These are phyloP conservation scores for Didymella lethalis DNA, from an alignment of 2,329 filamentous ascomycete genomes.

Conservation along the genomic window DNA sequence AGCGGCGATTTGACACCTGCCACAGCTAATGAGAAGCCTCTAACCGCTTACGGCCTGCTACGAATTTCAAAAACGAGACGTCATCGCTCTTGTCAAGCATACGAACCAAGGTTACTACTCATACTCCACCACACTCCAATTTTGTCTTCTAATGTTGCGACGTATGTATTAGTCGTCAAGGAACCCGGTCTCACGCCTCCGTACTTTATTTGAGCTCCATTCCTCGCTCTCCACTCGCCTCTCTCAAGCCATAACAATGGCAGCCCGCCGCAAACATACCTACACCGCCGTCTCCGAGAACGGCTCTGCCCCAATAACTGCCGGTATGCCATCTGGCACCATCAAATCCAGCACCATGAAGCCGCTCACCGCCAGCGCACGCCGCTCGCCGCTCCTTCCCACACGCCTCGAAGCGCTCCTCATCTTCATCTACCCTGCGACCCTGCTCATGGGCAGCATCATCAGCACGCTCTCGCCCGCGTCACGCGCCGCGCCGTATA, in stretches of 20 bases:
- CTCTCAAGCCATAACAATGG: slow-evolving; percentile 30
- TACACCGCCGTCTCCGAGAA: slow-evolving; percentile 22
- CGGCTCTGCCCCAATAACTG: slow-evolving; percentile 30
- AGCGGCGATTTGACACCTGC: slow-evolving; percentile 29
- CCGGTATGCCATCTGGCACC: slow-evolving; percentile 36
- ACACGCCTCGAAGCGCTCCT: slow-evolving; percentile 71
- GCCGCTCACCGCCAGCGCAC: slow-evolving; percentile 32
- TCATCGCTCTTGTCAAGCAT: slow-evolving; percentile 29
- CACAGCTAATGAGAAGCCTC: slow-evolving; percentile 21
- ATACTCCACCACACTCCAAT: neutral
- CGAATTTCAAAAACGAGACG: slow-evolving; percentile 18
- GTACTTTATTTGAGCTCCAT: neutral
- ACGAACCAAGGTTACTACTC: slow-evolving; percentile 8
- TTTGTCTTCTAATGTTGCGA: neutral
- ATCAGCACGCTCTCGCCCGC: slow-evolving; percentile 82
- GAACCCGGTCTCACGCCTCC: neutral
- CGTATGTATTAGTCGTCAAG: slow-evolving; percentile 1
- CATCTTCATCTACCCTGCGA: slow-evolving; percentile 75
- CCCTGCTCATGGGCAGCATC: slow-evolving; percentile 81
- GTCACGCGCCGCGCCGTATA: slow-evolving; percentile 68
- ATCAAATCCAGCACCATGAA: slow-evolving; percentile 36
- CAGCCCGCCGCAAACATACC: slow-evolving; percentile 44
- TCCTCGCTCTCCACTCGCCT: neutral
- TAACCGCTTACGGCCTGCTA: neutral
- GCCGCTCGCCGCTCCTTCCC: slow-evolving; percentile 68